phyloP scores from a whole-genome alignment of 208 protist genomes.

The Crithidia sp. region DNA sequence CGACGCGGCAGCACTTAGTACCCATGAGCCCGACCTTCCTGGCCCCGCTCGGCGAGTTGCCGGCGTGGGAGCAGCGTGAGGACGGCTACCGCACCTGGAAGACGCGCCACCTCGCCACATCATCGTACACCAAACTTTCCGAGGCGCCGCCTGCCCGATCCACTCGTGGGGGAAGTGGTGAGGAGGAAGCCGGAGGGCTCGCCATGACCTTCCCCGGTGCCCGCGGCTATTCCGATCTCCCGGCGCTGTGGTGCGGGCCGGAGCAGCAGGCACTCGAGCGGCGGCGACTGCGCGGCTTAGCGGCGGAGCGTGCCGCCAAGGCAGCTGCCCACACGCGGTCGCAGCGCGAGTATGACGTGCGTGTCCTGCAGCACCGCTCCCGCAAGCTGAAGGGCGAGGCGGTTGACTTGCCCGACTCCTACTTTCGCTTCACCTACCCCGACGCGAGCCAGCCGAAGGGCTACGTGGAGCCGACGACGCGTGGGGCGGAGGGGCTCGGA shows the following conservation, averaged over 20 bases:
- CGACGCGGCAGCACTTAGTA: neutral
- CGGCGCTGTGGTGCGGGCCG: conserved; percentile 1
- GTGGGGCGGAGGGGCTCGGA: neutral
- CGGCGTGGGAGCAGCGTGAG: conserved; percentile 35
- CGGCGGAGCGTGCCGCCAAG: conserved; percentile 31
- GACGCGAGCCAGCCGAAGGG: conserved; percentile 17
- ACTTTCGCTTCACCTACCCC: conserved; percentile 43
- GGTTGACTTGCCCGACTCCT: conserved; percentile 52
- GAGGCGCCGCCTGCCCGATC: neutral
- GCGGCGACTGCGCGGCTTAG: conserved; percentile 35
- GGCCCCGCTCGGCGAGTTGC: neutral
- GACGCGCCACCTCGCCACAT: conserved; percentile 15
- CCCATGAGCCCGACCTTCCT: neutral
- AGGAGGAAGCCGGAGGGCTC: neutral
- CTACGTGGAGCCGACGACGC: conserved; percentile 3
- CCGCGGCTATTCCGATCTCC: neutral
- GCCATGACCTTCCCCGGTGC: conserved; percentile 4
- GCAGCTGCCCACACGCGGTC: conserved; percentile 11
- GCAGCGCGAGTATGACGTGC: conserved; percentile 10
- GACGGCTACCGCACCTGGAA: conserved; percentile 57
- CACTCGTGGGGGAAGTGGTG: no score
- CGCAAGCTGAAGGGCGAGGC: conserved; percentile 43
- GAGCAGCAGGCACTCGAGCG: conserved; percentile 30
- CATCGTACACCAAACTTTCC: conserved; percentile 30
- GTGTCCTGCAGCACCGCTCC: conserved; percentile 28